Percentiles rank a stretch among this genome's conserved stretches.
Evolutionary conservation across 202 grass and related monocot genomes (phyloP).

Genomic region (Eragrostis tef): DNA sequence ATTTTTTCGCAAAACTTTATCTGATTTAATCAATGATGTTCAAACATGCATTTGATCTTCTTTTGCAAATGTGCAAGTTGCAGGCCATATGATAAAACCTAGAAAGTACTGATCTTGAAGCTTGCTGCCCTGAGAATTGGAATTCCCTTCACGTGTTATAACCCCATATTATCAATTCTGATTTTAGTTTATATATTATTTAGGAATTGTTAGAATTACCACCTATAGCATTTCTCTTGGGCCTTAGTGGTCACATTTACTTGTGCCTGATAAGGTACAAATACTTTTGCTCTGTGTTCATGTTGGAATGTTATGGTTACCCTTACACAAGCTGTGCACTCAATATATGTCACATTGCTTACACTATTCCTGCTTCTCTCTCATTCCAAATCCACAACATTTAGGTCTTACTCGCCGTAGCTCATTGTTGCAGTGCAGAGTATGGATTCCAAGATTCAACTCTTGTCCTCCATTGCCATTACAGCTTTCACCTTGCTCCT

Average conservation of each 20-base stretch:
- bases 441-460: constrained; percentile 55
- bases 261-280: too few relatives aligned
- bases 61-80: too few relatives aligned
- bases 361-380: neutral
- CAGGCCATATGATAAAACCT: neutral
- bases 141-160: neutral
- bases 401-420: neutral
- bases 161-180: neutral
- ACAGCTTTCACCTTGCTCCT: constrained; percentile 38
- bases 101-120: neutral
- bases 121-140: neutral
- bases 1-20: too few relatives aligned
- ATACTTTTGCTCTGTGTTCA: too few relatives aligned
- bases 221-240: too few relatives aligned
- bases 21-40: too few relatives aligned
- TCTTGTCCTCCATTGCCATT: constrained; percentile 28
- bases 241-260: too few relatives aligned
- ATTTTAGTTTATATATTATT: too few relatives aligned
- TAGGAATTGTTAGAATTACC: too few relatives aligned
- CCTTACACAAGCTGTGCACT: neutral
- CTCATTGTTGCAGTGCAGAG: constrained; percentile 35
- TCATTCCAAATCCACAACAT: constrained; percentile 7
- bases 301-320: too few relatives aligned
- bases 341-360: constrained; percentile 6
- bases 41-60: too few relatives aligned